Evolutionary conservation across 2,329 filamentous ascomycete species (phyloP), one percentile per base, ranked within the genome.

Genomic region (Penicillium sp.): DNA sequence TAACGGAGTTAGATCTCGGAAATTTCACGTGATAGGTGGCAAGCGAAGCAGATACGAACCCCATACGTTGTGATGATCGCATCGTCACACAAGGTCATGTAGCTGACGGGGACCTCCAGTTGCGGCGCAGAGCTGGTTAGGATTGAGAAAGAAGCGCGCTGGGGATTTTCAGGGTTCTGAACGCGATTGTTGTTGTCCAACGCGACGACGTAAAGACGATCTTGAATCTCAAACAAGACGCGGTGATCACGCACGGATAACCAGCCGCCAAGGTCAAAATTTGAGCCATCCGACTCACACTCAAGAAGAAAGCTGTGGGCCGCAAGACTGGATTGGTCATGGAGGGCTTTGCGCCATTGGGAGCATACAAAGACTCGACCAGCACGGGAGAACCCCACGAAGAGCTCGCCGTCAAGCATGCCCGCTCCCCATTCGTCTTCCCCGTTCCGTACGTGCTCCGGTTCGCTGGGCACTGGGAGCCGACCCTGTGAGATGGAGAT

Each of bases 341-440:
- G 63, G 5, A 81, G 62, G 3, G 76, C 73, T 48, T 73, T 73
- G 0, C 73, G 74, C 78, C 79, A 81, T 60, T 80, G 68, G 0
- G 74, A 73, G 59, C 79, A 80, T n/a, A 82, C 67, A 47, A 81
- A 75, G 0, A 81, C 70, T 22, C 78, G 69, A 1, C 79, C 79
- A 8, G 73, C 73, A 4, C 77, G 72, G 11, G 78, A 81, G 37
- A 81, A 71, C 38, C 79, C 79, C 1, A 76, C 79, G 61, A 82
- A 78, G 22, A 78, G 64, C 20, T 77, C 64, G 1, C 75, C 77
- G 39, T 73, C 60, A 5, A 81, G 58, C 76, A 80, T 78, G 4
- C 79, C 79, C 2, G 80, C 78, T 17, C 80, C 80, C 79, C 79
- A 82, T 63, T 81, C 79, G 49, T 82, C 77, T 5, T 77, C 74